phyloP scores from a whole-genome alignment of 805 yeast species.

The Candida pseudofarinosa region DNA sequence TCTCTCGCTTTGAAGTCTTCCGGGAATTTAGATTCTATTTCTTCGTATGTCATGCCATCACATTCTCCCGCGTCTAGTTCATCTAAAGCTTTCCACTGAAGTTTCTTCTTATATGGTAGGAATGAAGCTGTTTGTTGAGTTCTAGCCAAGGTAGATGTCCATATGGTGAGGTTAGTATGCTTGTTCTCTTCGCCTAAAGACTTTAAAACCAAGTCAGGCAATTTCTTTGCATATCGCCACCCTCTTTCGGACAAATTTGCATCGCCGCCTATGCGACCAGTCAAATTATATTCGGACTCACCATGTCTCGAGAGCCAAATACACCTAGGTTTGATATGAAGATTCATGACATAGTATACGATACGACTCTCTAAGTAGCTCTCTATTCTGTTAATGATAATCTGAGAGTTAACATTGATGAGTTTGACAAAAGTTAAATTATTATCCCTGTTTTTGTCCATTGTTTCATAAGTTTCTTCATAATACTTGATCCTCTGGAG shows the following conservation, averaged over 20 bases:
- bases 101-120: slow-evolving; percentile 69
- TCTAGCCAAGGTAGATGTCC: slow-evolving; percentile 91
- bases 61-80: slow-evolving; percentile 97
- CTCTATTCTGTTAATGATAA: slow-evolving; percentile 81
- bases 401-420: slow-evolving; percentile 83
- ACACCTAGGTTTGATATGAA: slow-evolving; percentile 86
- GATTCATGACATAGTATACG: slow-evolving; percentile 92
- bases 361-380: slow-evolving; percentile 88
- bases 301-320: slow-evolving; percentile 97
- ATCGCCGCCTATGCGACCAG: slow-evolving; percentile 96
- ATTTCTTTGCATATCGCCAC: slow-evolving; percentile 70
- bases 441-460: slow-evolving; percentile 54
- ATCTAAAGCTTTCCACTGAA: slow-evolving; percentile 95
- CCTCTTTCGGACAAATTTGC: slow-evolving; percentile 83
- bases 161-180: slow-evolving; percentile 65
- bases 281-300: slow-evolving; percentile 85
- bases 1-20: slow-evolving; percentile 96
- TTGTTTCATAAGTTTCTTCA: slow-evolving; percentile 71
- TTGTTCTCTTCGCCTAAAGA: slow-evolving; percentile 56
- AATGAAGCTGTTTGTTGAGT: slow-evolving; percentile 89
- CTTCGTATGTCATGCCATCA: slow-evolving; percentile 95
- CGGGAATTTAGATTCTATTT: slow-evolving; percentile 78
- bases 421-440: slow-evolving; percentile 81
- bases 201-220: slow-evolving; percentile 70
- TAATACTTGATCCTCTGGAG: slow-evolving; percentile 69